Base-by-base conservation (phyloP, 495 filamentous ascomycete species). In the Xylaria sp. region DNA sequence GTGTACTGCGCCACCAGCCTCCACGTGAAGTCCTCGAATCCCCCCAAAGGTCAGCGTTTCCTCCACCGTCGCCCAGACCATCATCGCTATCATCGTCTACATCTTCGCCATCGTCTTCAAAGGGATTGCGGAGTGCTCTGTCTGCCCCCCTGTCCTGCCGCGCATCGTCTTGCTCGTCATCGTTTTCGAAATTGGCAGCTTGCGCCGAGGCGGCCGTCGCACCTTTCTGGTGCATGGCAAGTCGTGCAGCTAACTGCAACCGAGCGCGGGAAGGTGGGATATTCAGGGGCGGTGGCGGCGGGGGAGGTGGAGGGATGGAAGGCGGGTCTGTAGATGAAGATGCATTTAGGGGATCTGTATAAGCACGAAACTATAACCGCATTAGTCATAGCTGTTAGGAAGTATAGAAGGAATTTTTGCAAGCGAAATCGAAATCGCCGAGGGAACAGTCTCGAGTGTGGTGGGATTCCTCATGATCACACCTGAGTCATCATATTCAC, bases 181-280 rank as follows among this genome's bases (percentile, higher is more conserved):
- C 69, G n/a, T 78, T 76, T 4, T 74, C 76, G 11, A 52, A 74
- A 35, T 75, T 72, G 7, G 71, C 75, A 29, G 79, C 76, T 68
- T 80, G 80, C 2, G 80, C 71, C 0, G 81, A 78, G 15, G 79
- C 71, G 8, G 79, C 74, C 14, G 80, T 78, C 12, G 85, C 85
- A 74, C 90, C 90, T 71, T 91, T 90, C 73, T 91, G 91, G 72
- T 94, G 93, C 74, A 92, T 86, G 17, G 94, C 94, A 1, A 97
- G 88, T 26, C 93, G 89, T 37, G 90, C 92, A 37, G 93, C 93
- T 21, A 97, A 85, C 80, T 97, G 94, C 24, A 93, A 87, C 21
- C 94, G 89, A 24, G 94, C 94, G n/a, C 94, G 88, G 3, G 93
- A 95, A 3, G 94, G 94, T 12, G 92, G 91, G 29, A 94, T 88